Conservation (phyloP, 2,329 filamentous ascomycete species). For the Ophiostoma ulmi region DNA sequence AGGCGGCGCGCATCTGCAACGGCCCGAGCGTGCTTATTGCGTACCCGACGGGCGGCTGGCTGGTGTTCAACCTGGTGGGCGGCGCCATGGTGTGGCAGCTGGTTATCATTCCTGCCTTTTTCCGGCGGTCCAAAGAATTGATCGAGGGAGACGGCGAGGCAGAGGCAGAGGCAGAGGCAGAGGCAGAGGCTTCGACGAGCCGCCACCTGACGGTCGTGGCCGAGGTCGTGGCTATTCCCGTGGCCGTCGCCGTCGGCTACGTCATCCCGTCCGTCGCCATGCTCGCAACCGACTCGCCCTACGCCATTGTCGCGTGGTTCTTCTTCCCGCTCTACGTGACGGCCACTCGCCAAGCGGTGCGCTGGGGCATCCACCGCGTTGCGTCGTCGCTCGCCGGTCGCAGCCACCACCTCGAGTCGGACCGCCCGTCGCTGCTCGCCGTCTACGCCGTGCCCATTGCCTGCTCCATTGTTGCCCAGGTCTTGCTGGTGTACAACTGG, state of each 20-base stretch:
- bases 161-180: neutral
- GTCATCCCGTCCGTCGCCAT: constrained; percentile 44
- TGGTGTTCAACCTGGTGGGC: constrained; percentile 46
- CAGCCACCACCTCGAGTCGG: constrained; percentile 43
- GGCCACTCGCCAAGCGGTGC: constrained; percentile 39
- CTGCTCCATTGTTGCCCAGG: constrained; percentile 42
- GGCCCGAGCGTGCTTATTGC: constrained; percentile 32
- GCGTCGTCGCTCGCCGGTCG: constrained; percentile 24
- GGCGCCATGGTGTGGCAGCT: constrained; percentile 50
- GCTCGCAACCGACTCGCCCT: constrained; percentile 40
- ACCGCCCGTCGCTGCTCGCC: constrained; percentile 36
- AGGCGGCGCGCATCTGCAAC: constrained; percentile 44
- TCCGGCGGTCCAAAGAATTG: constrained; percentile 40
- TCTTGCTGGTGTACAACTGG: constrained; percentile 38
- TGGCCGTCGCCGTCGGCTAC: constrained; percentile 45
- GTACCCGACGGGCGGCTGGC: constrained; percentile 39
- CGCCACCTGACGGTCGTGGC: constrained; percentile 41
- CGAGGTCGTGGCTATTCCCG: constrained; percentile 54
- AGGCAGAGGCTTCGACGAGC: constrained; percentile 27
- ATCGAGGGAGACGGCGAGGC: constrained; percentile 23
- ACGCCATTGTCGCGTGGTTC: constrained; percentile 44
- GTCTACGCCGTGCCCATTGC: constrained; percentile 45
- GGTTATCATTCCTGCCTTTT: constrained; percentile 46
- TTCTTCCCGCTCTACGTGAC: constrained; percentile 49
- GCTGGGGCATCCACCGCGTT: constrained; percentile 27